Base-by-base conservation (phyloP, 2,329 filamentous ascomycete species). In the Corynespora cassiicola region DNA sequence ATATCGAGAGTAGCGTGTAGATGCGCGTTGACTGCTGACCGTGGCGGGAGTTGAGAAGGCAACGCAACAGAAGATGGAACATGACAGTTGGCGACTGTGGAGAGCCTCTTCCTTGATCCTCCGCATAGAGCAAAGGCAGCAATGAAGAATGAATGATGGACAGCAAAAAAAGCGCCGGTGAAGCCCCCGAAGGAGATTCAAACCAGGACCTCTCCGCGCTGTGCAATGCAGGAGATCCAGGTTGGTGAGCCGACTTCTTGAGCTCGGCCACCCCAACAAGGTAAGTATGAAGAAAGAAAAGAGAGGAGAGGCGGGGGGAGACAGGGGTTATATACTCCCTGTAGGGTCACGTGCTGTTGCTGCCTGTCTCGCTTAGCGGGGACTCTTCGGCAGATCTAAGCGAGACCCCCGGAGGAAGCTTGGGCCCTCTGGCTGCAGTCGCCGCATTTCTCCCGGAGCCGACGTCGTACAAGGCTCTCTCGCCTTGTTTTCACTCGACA, bases 161-260 rank as follows among this genome's bases (percentile, higher is more conserved):
- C 39, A 47, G 35, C 40, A 47, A 47, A 47, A 47, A 47, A 44
- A 44, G 21, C 37, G 33, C 41, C 50, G 37, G 32, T 56, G 50
- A 56, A 52, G 56, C 54, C 56, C 53, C 56, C 55, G 55, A 57
- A 60, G 51, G 47, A 55, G 52, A 57, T 52, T 56, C 54, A 58
- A 50, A 54, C 32, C 41, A 40, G 29, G 22, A 53, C 54, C 40
- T 32, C 53, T 42, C 58, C 56, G 45, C 55, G 53, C 38, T 61
- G 58, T 62, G 58, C 58, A 52, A 61, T 62, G 55, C 49, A 60
- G 54, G 49, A 33, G 38, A 45, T 46, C 36, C 42, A 31, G 30
- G 31, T 51, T 52, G 46, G 45, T 39, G 39, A 29, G 44, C 52
- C 39, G 40, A 32, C 38, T 49, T 49, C 48, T 34, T 61, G 56